phyloP scores from a whole-genome alignment of 805 yeast genomes.

The Lipomyces anomalus region DNA sequence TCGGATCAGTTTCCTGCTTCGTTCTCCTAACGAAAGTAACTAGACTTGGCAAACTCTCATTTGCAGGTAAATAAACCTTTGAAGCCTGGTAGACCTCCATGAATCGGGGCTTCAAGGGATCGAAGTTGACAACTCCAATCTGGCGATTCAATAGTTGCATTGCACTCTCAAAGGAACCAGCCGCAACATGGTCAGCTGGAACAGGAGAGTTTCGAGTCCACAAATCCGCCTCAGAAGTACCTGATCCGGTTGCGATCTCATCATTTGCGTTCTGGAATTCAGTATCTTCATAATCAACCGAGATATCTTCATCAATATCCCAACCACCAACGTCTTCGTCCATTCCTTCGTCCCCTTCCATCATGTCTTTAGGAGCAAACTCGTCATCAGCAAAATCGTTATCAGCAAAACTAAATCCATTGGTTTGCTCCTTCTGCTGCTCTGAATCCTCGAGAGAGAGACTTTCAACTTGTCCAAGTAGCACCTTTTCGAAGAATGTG shows the following conservation, averaged over 20 bases:
- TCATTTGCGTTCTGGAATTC: conserved; percentile 47
- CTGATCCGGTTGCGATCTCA: conserved; percentile 29
- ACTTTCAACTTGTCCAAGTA: conserved; percentile 70
- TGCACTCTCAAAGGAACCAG: conserved; percentile 95
- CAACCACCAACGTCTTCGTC: conserved; percentile 28
- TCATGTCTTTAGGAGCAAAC: conserved; percentile 14
- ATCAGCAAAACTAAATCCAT: conserved; percentile 25
- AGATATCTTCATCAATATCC: conserved; percentile 38
- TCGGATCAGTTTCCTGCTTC: conserved; percentile 50
- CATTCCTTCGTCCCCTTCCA: conserved; percentile 26
- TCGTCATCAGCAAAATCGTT: conserved; percentile 25
- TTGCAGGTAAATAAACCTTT: conserved; percentile 67
- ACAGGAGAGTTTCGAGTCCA: conserved; percentile 89
- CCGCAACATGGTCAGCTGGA: conserved; percentile 89
- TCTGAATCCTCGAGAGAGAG: conserved; percentile 46
- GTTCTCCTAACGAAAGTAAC: conserved; percentile 57
- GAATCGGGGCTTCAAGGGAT: conserved; percentile 79
- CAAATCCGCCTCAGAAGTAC: conserved; percentile 52
- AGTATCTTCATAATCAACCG: conserved; percentile 40
- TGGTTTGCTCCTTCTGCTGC: conserved; percentile 26
- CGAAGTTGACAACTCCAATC: conserved; percentile 78
- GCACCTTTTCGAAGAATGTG: conserved; percentile 80
- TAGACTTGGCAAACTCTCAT: conserved; percentile 68
- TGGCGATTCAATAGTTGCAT: conserved; percentile 89
- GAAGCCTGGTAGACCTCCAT: conserved; percentile 76